A percentile compares a stretch with the other conserved stretches of the same genome.
Conservation (phyloP, 352 stramenopile species). For the Phytophthora chlamydospora region DNA sequence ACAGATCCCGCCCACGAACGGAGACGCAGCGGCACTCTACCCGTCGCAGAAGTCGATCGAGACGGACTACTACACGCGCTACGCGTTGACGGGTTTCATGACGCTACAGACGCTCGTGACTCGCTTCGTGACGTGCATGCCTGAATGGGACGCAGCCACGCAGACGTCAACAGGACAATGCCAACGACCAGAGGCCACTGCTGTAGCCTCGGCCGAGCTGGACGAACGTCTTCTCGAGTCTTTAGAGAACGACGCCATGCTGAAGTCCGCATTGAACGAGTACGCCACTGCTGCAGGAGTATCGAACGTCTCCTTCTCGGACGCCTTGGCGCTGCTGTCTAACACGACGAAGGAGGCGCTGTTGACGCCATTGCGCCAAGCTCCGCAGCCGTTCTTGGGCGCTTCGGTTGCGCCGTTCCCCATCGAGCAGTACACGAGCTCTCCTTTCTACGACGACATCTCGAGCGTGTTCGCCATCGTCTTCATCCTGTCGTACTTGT, state of each 20-base stretch:
- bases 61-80: constrained; percentile 44
- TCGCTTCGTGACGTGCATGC: constrained; percentile 63
- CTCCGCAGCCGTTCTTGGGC: constrained; percentile 50
- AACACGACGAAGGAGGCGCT: constrained; percentile 25
- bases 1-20: constrained; percentile 36
- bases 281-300: constrained; percentile 4
- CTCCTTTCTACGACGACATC: constrained; percentile 65
- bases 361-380: constrained; percentile 41
- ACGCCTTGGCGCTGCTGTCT: constrained; percentile 21
- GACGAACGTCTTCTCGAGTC: constrained; percentile 39
- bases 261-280: constrained; percentile 30
- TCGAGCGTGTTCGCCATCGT: constrained; percentile 76
- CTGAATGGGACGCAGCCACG: constrained; percentile 42
- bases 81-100: constrained; percentile 59
- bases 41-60: constrained; percentile 41
- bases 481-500: constrained; percentile 91
- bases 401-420: constrained; percentile 43
- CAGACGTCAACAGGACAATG: constrained; percentile 48
- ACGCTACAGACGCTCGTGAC: constrained; percentile 67
- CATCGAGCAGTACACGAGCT: constrained; percentile 41
- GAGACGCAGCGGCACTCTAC: constrained; percentile 34
- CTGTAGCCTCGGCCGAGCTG: constrained; percentile 24
- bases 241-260: constrained; percentile 45
- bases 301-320: constrained; percentile 20
- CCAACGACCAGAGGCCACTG: constrained; percentile 39